Percentiles rank a stretch among this genome's conserved stretches.
These are phyloP conservation scores for Bruguiera parviflora DNA, from an alignment of 345 rosid genomes.

Conservation along the genomic window DNA sequence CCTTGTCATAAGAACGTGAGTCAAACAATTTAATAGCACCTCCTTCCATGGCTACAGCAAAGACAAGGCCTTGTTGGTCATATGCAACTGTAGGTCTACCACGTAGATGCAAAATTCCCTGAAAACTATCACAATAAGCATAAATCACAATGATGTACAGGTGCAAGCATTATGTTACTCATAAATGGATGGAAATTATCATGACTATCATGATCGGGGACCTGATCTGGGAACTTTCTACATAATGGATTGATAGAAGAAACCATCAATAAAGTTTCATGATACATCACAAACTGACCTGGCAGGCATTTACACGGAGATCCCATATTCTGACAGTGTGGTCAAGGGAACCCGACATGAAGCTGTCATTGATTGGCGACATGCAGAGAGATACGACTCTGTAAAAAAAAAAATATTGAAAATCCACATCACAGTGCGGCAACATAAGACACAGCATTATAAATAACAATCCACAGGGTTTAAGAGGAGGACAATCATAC, in stretches of 20 bases:
- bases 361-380: constrained; percentile 96
- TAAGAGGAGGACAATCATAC: neutral
- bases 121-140: constrained; percentile 58
- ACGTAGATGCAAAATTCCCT: constrained; percentile 87
- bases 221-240: neutral
- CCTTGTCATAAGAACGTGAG: constrained; percentile 95
- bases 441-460: neutral
- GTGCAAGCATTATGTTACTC: neutral
- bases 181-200: neutral
- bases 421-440: neutral
- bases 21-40: constrained; percentile 96
- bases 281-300: constrained; percentile 52
- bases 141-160: constrained; percentile 36
- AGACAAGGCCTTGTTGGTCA: constrained; percentile 97
- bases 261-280: neutral
- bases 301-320: constrained; percentile 99
- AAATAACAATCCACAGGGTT: neutral
- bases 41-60: constrained; percentile 99
- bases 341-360: constrained; percentile 98
- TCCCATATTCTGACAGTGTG: constrained; percentile 95
- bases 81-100: constrained; percentile 97
- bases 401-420: constrained; percentile 21
- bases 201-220: neutral
- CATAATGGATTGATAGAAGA: neutral
- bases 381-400: constrained; percentile 96